Evolutionary conservation across 768 basidiomycete species (phyloP).

Genomic region (Lyophyllum semitale): DNA sequence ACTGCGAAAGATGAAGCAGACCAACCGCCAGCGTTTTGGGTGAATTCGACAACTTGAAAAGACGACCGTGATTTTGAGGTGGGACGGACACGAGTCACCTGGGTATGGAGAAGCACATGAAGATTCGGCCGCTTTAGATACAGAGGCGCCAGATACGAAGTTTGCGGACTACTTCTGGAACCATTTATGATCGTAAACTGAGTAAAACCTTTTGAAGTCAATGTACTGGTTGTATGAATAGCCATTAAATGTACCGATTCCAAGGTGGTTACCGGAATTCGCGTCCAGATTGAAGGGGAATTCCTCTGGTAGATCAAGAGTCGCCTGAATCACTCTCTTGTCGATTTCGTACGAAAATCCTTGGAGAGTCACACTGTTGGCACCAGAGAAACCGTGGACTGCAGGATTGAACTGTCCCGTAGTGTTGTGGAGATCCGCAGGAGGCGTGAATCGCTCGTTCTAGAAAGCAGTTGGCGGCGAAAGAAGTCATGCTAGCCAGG

Average conservation of each 20-base stretch:
- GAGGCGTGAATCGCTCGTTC: slow-evolving; percentile 31
- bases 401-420: slow-evolving; percentile 30
- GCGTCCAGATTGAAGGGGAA: slow-evolving; percentile 26
- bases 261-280: slow-evolving; percentile 25
- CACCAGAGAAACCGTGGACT: slow-evolving; percentile 30
- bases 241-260: slow-evolving; percentile 21
- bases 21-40: slow-evolving; percentile 11
- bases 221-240: not conserved
- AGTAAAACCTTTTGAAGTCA: slow-evolving; percentile 20
- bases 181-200: slow-evolving; percentile 25
- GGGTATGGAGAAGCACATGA: slow-evolving; percentile 27
- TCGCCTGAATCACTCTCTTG: slow-evolving; percentile 26
- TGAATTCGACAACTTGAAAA: slow-evolving; percentile 22
- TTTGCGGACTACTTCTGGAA: slow-evolving; percentile 29
- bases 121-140: slow-evolving; percentile 27
- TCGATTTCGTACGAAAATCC: slow-evolving; percentile 27
- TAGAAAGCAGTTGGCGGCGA: slow-evolving; percentile 7
- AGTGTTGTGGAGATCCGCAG: slow-evolving; percentile 34
- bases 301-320: slow-evolving; percentile 20
- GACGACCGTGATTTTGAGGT: not conserved
- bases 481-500: slow-evolving; percentile 14
- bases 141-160: slow-evolving; percentile 25
- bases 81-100: slow-evolving; percentile 16
- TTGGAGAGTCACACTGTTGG: slow-evolving; percentile 27
- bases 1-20: not conserved